Evolutionary conservation across 805 yeast genomes (phyloP).

Genomic region (Nakazawaea holstii): DNA sequence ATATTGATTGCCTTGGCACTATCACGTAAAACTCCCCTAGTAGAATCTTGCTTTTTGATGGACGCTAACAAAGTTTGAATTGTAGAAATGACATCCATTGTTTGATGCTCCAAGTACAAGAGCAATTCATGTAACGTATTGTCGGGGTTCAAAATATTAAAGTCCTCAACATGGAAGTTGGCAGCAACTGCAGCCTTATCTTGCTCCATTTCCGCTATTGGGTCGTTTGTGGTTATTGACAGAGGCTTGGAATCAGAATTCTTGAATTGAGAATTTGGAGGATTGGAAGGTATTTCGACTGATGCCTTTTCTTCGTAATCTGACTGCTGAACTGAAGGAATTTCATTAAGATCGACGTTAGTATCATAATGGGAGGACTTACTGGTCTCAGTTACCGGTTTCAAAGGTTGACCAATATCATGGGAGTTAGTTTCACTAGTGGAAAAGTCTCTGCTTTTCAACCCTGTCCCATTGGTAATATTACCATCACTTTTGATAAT

Average conservation of each 20-base stretch:
- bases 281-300: neutral
- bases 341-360: slow-evolving; percentile 6
- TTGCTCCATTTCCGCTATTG: slow-evolving; percentile 34
- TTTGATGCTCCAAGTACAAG: slow-evolving; percentile 86
- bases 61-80: slow-evolving; percentile 78
- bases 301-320: neutral
- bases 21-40: slow-evolving; percentile 64
- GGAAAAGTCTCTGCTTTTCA: neutral
- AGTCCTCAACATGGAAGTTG: slow-evolving; percentile 65
- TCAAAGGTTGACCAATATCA: too few species aligned
- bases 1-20: slow-evolving; percentile 72
- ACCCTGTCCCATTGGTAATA: too few species aligned
- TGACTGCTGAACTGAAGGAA: slow-evolving; percentile 6
- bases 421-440: neutral
- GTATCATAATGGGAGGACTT: slow-evolving; percentile 2
- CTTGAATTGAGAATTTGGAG: too few species aligned
- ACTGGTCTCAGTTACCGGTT: neutral
- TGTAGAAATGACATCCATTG: slow-evolving; percentile 84
- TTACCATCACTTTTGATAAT: too few species aligned
- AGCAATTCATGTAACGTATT: slow-evolving; percentile 81
- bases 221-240: slow-evolving; percentile 21
- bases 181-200: slow-evolving; percentile 45
- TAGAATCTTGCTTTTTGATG: slow-evolving; percentile 71
- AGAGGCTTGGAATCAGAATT: too few species aligned
- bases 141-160: slow-evolving; percentile 83